Evolutionary conservation across 495 filamentous ascomycete species (phyloP).

Genomic region (Cercophora scortea): DNA sequence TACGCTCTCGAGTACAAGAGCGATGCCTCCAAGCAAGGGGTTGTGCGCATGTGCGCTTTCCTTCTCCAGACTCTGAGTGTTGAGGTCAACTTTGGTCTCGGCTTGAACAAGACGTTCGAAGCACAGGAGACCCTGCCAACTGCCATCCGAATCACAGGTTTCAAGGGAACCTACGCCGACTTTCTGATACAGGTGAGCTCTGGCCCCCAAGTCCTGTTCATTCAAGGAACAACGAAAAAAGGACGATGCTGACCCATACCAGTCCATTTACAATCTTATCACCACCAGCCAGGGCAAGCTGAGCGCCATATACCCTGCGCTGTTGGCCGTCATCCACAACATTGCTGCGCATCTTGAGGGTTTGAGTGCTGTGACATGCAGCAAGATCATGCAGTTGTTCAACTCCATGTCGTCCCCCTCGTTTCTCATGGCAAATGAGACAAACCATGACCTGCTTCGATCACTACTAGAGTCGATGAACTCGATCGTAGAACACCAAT

Average conservation of each 20-base stretch:
- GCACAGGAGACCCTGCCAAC: conserved; percentile 80
- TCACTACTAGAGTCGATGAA: conserved; percentile 89
- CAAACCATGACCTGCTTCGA: conserved; percentile 72
- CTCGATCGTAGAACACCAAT: conserved; percentile 87
- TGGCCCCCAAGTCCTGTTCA: not conserved
- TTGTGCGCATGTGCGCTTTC: conserved; percentile 95
- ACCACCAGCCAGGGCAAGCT: conserved; percentile 87
- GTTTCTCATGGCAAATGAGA: conserved; percentile 93
- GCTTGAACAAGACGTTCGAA: conserved; percentile 83
- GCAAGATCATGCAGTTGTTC: conserved; percentile 82
- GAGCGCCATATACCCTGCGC: conserved; percentile 84
- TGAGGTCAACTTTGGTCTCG: conserved; percentile 82
- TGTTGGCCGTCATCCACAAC: conserved; percentile 90
- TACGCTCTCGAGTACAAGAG: conserved; percentile 83
- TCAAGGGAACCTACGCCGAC: conserved; percentile 88
- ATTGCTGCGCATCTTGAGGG: conserved; percentile 75
- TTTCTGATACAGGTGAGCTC: conserved; percentile 79
- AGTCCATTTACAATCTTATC: conserved; percentile 92
- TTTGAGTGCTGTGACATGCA: conserved; percentile 64
- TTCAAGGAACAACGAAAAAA: not conserved
- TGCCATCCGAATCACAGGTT: conserved; percentile 71
- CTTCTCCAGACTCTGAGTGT: conserved; percentile 91
- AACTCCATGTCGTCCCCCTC: conserved; percentile 90
- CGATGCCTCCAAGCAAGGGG: conserved; percentile 81
- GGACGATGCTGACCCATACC: conserved; percentile 22